A percentile compares a stretch with the other conserved stretches of the same genome.
phyloP scores from a whole-genome alignment of 495 filamentous ascomycete species.

The Filosporella fistucella region DNA sequence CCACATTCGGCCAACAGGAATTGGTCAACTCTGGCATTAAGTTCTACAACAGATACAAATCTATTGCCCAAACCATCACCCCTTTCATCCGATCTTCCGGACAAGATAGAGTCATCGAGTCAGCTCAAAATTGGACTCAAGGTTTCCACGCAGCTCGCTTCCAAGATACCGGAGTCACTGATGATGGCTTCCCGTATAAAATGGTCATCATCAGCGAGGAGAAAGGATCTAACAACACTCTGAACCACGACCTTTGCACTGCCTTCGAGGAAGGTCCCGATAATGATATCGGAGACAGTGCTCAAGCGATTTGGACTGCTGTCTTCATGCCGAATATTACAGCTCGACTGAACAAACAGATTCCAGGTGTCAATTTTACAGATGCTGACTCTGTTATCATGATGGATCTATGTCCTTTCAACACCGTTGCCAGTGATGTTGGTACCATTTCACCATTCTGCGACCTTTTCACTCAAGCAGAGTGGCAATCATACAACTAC shows the following conservation, averaged over 20 bases:
- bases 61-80: slow-evolving; percentile 42
- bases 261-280: slow-evolving; percentile 45
- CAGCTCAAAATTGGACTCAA: slow-evolving; percentile 65
- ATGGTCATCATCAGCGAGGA: slow-evolving; percentile 64
- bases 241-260: slow-evolving; percentile 66
- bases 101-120: slow-evolving; percentile 67
- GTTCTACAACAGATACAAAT: slow-evolving; percentile 66
- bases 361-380: slow-evolving; percentile 58
- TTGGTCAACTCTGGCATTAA: slow-evolving; percentile 69
- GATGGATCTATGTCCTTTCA: slow-evolving; percentile 85
- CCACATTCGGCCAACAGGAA: slow-evolving; percentile 64
- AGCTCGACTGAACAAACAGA: slow-evolving; percentile 52
- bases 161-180: slow-evolving; percentile 29
- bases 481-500: slow-evolving; percentile 77
- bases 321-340: slow-evolving; percentile 59
- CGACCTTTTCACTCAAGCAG: slow-evolving; percentile 56
- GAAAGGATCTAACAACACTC: slow-evolving; percentile 65
- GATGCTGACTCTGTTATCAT: slow-evolving; percentile 55
- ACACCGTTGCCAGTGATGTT: slow-evolving; percentile 54
- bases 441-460: slow-evolving; percentile 60
- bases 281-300: slow-evolving; percentile 40
- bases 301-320: slow-evolving; percentile 47
- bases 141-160: slow-evolving; percentile 61
- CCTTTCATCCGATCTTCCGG: slow-evolving; percentile 73
- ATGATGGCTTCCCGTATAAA: slow-evolving; percentile 42